Evolutionary conservation across 2,329 filamentous ascomycete species (phyloP), one percentile per base, ranked within the genome.

Genomic region (Colletotrichum orbiculare): DNA sequence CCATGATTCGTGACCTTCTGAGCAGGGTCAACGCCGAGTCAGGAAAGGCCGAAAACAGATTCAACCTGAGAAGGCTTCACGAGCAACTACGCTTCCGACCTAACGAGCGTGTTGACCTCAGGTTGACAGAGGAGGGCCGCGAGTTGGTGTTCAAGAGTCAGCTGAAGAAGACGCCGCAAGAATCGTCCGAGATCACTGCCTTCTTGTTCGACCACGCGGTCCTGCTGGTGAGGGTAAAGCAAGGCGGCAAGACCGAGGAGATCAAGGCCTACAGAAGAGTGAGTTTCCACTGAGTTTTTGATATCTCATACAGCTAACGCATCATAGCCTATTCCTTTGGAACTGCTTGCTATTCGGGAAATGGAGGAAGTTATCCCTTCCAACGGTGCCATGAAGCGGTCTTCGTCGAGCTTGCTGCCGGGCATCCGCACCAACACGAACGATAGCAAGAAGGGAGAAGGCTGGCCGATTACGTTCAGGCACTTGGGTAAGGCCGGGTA

Each of bases 151-250:
- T 95, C 80, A 99, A 98, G 82, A 94, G 93, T 73, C 89, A 89
- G 67, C 87, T 99, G 77, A 98, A 97, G 83, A 98, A 98, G 82
- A 89, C 90, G 5, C 91, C 94, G 0, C 94, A 92, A 1, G 94
- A 97, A 75, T 42, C 65, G 34, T 67, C 67, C 25, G 95, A 98
- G 72, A 95, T 99, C 48, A 96, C 94, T 17, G 94, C 93, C 13
- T 99, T 96, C 81, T 85, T 99, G 33, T 97, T 99, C 74, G 96
- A 99, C 73, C 96, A 99, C 76, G 95, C 96, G 3, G 91, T 99
- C 56, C 84, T 99, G 41, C 85, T 99, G 45, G 96, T 97, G 69
- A 88, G 94, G 56, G 90, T 94, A 69, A 99, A 98, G 81, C 90
- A 91, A 65, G 91, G 92, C 64, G 97, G 96, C 76, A 98, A 98